Evolutionary conservation across 1,139 yeast genomes (phyloP), one percentile per base, ranked within the genome.

Genomic region (Lodderomyces orthopsilosis): DNA sequence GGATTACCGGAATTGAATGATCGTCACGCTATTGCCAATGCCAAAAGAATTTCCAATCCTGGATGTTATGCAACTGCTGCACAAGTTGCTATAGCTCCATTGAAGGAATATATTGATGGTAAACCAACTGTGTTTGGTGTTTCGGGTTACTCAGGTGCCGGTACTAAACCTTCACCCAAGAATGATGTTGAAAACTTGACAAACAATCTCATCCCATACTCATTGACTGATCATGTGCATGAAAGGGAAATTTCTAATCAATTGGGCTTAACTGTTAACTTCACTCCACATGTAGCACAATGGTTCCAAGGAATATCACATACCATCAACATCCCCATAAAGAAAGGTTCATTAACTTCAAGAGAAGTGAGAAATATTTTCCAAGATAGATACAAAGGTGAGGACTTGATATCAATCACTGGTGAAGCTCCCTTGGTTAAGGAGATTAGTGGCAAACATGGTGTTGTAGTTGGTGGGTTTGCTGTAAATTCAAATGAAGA

Each of bases 51-150:
- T 51, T 83, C 97, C 5, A 93, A 94, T 69, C 99, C 99, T 3
- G 99, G 98, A 42, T 93, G 99, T 72, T 93, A 91, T 62, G 98
- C 98, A 14, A 93, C 98, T 41, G 98, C 95, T 43, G 95, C 98
- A 5, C 98, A 94, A 71, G 69, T 89, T 40, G 94, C 96, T 8
- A 84, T 94, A 61, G 83, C 94, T 35, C 99, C 98, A 27, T 72
- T 94, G 56, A 63, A 70, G 24, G 80, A 83, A 32, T 79, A 76
- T 59, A 67, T 81, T 37, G 65, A 68, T 17, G 93, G 94, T 23
- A 73, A 77, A 30, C 98, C 99, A 41, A 74, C 89, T 4, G 74
- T 93, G 17, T 93, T 93, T 63, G 98, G 98, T 61, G 94, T 93
- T 33, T 88, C 96, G 40, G 99, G 99, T 38, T 93, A 93, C 65